A percentile compares a stretch with the other conserved stretches of the same genome.
These are phyloP conservation scores for Rosa hybrid DNA, from an alignment of 331 rosid species.

Conservation along the genomic window DNA sequence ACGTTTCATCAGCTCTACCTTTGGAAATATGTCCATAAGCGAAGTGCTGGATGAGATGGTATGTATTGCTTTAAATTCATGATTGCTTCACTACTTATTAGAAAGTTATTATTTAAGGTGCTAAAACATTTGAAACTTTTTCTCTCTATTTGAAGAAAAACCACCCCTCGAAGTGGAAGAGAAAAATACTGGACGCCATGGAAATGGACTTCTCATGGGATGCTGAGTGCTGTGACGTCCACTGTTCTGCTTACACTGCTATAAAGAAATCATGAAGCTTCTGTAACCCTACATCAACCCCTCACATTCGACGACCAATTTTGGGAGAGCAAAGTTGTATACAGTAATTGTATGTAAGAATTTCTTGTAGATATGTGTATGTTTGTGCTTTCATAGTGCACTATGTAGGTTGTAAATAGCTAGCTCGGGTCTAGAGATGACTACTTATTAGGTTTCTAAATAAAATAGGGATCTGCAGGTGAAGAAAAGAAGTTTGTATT, in stretches of 20 bases:
- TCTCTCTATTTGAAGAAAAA: constrained; percentile 45
- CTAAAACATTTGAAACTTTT: constrained; percentile 12
- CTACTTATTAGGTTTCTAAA: not conserved
- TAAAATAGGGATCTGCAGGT: not conserved
- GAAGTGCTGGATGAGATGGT: constrained; percentile 79
- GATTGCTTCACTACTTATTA: not conserved
- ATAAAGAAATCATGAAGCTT: constrained; percentile 48
- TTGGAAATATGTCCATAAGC: constrained; percentile 53
- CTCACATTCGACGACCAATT: not conserved
- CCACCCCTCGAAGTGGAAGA: constrained; percentile 59
- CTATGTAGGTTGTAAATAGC: not conserved
- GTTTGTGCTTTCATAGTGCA: not conserved
- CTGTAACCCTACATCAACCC: not conserved
- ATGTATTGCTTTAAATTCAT: constrained; percentile 21
- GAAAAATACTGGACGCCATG: constrained; percentile 66
- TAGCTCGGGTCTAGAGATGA: not conserved
- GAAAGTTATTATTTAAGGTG: not conserved
- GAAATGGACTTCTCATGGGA: constrained; percentile 88
- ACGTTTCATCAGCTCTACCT: constrained; percentile 57
- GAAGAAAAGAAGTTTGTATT: not conserved
- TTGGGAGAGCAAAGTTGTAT: not conserved
- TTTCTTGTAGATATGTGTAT: not conserved
- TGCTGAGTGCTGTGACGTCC: constrained; percentile 78
- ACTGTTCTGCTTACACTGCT: constrained; percentile 63
- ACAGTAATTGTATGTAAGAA: not conserved